These are phyloP conservation scores for Colletotrichum tabaci DNA, from an alignment of 2,329 filamentous ascomycete genomes.

Conservation along the genomic window DNA sequence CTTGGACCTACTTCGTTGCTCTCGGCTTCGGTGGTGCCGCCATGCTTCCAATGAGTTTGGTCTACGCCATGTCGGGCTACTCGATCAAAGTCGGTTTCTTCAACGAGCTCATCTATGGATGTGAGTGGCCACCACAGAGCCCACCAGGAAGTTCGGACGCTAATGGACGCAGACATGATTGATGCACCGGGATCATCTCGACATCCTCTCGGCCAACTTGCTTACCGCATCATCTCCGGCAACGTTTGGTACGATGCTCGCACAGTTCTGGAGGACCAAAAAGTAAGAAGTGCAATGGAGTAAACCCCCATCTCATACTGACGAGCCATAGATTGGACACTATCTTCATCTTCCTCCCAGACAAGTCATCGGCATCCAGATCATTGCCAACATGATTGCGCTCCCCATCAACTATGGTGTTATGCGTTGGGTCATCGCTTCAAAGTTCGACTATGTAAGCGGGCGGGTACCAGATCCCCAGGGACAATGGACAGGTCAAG, in stretches of 20 bases:
- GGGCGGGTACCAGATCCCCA: constrained; percentile 67
- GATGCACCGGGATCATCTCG: constrained; percentile 35
- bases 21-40: constrained; percentile 68
- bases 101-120: constrained; percentile 72
- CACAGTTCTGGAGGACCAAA: constrained; percentile 69
- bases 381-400: constrained; percentile 35
- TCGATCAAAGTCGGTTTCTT: constrained; percentile 69
- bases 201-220: constrained; percentile 67
- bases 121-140: constrained; percentile 54
- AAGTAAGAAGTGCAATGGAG: not conserved
- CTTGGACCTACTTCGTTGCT: constrained; percentile 73
- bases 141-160: constrained; percentile 58
- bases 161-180: constrained; percentile 29
- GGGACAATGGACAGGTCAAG: constrained; percentile 74
- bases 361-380: constrained; percentile 66
- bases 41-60: constrained; percentile 71
- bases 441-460: constrained; percentile 69
- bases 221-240: constrained; percentile 73
- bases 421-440: constrained; percentile 71
- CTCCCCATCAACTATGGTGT: constrained; percentile 72
- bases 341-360: constrained; percentile 75
- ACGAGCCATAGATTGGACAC: constrained; percentile 70
- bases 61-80: constrained; percentile 72
- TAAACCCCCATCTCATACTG: not conserved
- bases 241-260: constrained; percentile 74